Percentiles rank a stretch among this genome's conserved stretches.
These are phyloP conservation scores for Penicillium lividum DNA, from an alignment of 495 filamentous ascomycete species.

Conservation along the genomic window DNA sequence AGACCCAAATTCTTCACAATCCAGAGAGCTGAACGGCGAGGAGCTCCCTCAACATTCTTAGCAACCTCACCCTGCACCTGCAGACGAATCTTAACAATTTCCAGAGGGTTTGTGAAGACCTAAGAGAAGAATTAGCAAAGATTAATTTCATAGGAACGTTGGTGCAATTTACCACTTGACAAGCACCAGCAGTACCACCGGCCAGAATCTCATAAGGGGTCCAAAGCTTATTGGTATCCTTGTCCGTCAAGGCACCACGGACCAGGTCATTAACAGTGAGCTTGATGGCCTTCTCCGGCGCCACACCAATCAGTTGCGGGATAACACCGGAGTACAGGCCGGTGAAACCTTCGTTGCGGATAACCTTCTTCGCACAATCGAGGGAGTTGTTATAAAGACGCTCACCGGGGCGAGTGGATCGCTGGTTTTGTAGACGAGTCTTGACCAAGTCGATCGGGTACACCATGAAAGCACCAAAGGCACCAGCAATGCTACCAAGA, in stretches of 20 bases:
- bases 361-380: constrained; percentile 89
- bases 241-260: constrained; percentile 72
- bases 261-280: constrained; percentile 96
- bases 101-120: constrained; percentile 96
- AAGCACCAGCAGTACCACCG: constrained; percentile 87
- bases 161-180: constrained; percentile 81
- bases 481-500: constrained; percentile 86
- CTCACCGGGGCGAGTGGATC: constrained; percentile 76
- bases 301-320: constrained; percentile 93
- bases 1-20: constrained; percentile 94
- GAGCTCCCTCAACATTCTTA: constrained; percentile 80
- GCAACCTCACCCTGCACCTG: constrained; percentile 96
- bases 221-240: constrained; percentile 74
- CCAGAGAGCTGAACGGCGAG: constrained; percentile 92
- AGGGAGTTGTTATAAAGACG: constrained; percentile 93
- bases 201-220: constrained; percentile 74
- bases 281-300: constrained; percentile 98
- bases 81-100: constrained; percentile 98
- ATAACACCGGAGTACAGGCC: constrained; percentile 93
- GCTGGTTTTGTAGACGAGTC: constrained; percentile 98
- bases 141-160: background rate
- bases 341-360: constrained; percentile 84
- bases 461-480: constrained; percentile 98
- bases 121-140: constrained; percentile 27
- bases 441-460: constrained; percentile 99